phyloP scores from a whole-genome alignment of 176 grass and related monocot species.

The Saccharum officinarum region DNA sequence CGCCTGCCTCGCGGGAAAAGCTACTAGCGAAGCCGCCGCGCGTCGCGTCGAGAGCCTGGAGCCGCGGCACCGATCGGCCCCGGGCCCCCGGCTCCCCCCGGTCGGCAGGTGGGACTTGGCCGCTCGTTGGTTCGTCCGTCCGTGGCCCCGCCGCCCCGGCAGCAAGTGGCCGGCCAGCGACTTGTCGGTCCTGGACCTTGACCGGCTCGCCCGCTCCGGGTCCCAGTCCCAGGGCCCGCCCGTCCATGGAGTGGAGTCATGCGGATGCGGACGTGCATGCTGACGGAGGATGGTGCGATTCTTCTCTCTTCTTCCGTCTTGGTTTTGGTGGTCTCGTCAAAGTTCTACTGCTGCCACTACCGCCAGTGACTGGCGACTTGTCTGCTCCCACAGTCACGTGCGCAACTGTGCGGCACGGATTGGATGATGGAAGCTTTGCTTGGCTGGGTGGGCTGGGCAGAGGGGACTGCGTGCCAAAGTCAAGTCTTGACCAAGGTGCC shows the following conservation, averaged over 20 bases:
- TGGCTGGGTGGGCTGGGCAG: too few relatives aligned
- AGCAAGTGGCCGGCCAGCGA: conserved; percentile 33
- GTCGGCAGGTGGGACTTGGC: conserved; percentile 30
- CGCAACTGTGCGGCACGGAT: background rate
- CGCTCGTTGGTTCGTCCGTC: background rate
- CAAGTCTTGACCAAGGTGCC: background rate
- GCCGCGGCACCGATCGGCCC: too few relatives aligned
- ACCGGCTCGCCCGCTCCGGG: background rate
- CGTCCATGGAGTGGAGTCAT: background rate
- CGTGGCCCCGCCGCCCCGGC: background rate
- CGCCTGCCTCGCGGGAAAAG: background rate
- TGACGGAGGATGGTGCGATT: background rate
- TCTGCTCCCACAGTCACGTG: conserved; percentile 14
- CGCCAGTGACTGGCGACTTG: background rate
- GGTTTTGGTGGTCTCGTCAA: background rate
- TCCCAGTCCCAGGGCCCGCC: background rate
- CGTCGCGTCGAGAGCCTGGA: background rate
- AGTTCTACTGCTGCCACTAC: background rate
- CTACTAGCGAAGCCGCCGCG: too few relatives aligned
- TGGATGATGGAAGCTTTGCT: background rate
- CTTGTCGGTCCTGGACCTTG: conserved; percentile 37
- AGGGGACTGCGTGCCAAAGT: background rate
- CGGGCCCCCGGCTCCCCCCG: background rate
- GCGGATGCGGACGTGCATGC: background rate
- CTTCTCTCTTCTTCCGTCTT: background rate